phyloP scores from a whole-genome alignment of 257 asterid genomes.

The Petunia axillaris region DNA sequence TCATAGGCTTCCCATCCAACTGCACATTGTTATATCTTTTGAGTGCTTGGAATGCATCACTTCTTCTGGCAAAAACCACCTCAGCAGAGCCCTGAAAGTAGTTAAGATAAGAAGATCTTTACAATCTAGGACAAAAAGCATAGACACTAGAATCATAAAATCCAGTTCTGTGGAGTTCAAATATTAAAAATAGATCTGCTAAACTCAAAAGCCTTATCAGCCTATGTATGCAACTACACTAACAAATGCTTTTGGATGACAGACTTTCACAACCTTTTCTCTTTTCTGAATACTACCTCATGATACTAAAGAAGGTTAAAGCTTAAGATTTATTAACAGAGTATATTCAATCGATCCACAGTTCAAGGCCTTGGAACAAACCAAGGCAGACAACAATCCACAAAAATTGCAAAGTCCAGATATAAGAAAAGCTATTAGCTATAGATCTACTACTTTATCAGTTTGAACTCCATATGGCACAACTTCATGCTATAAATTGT shows the following conservation, averaged over 20 bases:
- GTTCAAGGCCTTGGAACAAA: background rate
- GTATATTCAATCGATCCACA: background rate
- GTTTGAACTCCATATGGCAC: background rate
- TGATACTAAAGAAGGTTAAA: background rate
- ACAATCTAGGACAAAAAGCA: background rate
- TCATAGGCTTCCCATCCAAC: constrained; percentile 89
- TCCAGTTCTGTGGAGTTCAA: background rate
- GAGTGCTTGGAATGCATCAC: constrained; percentile 86
- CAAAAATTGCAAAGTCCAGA: background rate
- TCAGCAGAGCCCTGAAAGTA: constrained; percentile 80
- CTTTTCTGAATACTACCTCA: background rate
- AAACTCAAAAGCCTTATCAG: background rate
- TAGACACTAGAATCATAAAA: background rate
- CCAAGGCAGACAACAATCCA: background rate
- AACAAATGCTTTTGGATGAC: background rate
- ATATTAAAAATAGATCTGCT: background rate
- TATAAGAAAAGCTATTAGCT: background rate
- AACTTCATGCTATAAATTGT: too few species aligned
- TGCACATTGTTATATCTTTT: constrained; percentile 80
- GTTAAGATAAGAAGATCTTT: background rate
- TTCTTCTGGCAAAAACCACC: constrained; percentile 71
- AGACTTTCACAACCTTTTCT: background rate
- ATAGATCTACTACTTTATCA: background rate
- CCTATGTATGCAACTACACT: background rate
- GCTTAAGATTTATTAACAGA: background rate